These are phyloP conservation scores for Petunia axillaris DNA, from an alignment of 257 asterid genomes.

Conservation along the genomic window DNA sequence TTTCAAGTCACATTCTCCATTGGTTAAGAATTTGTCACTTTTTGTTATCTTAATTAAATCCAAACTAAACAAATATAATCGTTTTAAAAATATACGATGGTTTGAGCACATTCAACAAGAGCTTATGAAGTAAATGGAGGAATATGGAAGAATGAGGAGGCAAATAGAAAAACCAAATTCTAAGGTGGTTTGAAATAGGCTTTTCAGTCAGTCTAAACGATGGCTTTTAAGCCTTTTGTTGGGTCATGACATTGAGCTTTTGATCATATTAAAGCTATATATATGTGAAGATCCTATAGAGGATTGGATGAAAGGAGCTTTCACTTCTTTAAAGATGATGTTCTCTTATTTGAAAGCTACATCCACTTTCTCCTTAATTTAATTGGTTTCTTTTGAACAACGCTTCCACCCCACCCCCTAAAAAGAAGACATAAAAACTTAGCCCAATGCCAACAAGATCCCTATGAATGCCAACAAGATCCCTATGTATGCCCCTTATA, in stretches of 20 bases:
- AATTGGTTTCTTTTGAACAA: neutral
- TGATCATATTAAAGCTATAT: neutral
- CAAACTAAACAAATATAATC: too few relatives aligned
- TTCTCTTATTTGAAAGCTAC: slow-evolving; percentile 21
- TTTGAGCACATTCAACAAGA: too few relatives aligned
- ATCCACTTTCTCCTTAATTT: neutral
- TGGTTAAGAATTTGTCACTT: neutral
- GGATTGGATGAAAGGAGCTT: slow-evolving; percentile 11
- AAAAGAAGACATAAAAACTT: too few relatives aligned
- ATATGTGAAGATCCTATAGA: neutral
- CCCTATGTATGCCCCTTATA: neutral
- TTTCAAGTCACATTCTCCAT: neutral
- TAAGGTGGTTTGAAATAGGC: neutral
- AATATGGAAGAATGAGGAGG: too few relatives aligned
- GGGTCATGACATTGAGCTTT: slow-evolving; percentile 14
- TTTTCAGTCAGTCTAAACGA: neutral
- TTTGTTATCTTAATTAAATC: neutral
- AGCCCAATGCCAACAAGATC: too few relatives aligned
- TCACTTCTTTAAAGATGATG: slow-evolving; percentile 23
- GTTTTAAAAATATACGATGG: too few relatives aligned
- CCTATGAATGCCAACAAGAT: neutral
- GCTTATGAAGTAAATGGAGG: too few relatives aligned
- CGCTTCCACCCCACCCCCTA: neutral
- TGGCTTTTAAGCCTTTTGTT: neutral
- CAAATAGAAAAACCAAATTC: too few relatives aligned